Evolutionary conservation across 108 stramenopile genomes (phyloP).

Genomic region (Licmophora abbreviata): DNA sequence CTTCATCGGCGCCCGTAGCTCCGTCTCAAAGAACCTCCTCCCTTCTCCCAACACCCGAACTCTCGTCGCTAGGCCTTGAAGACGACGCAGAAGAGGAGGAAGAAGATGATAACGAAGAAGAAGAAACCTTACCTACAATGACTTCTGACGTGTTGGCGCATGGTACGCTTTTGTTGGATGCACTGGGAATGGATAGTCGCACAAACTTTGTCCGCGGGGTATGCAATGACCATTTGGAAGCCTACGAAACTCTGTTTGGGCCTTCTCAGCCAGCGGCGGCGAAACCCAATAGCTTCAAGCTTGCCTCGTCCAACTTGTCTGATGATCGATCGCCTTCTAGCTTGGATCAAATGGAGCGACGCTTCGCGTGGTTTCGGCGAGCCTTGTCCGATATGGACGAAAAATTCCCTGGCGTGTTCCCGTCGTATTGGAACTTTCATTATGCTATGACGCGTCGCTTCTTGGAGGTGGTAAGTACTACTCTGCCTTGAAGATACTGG

Average conservation of each 20-base stretch:
- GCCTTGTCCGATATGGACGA: constrained; percentile 50
- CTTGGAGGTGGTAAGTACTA: constrained; percentile 39
- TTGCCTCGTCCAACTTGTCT: constrained; percentile 5
- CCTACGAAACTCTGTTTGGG: constrained; percentile 70
- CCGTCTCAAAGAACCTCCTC: background rate
- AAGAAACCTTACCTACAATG: constrained; percentile 31
- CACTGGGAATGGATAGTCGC: constrained; percentile 74
- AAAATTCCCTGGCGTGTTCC: constrained; percentile 85
- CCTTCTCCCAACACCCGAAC: background rate
- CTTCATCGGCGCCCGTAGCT: background rate
- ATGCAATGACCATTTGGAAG: constrained; percentile 75
- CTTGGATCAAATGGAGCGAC: constrained; percentile 83
- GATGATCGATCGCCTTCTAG: constrained; percentile 11
- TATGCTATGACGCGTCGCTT: constrained; percentile 73
- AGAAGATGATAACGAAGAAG: constrained; percentile 15
- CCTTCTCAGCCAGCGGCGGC: constrained; percentile 18
- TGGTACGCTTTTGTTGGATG: constrained; percentile 92
- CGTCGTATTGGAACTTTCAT: constrained; percentile 86
- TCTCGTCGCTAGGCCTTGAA: constrained; percentile 10
- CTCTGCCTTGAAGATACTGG: background rate
- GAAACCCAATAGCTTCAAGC: constrained; percentile 47
- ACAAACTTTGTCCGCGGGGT: constrained; percentile 70
- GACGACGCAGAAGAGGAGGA: constrained; percentile 9
- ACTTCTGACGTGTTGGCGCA: constrained; percentile 56
- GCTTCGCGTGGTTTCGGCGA: constrained; percentile 93